phyloP scores from a whole-genome alignment of 2,329 filamentous ascomycete genomes.

The Aspergillus uvarum region DNA sequence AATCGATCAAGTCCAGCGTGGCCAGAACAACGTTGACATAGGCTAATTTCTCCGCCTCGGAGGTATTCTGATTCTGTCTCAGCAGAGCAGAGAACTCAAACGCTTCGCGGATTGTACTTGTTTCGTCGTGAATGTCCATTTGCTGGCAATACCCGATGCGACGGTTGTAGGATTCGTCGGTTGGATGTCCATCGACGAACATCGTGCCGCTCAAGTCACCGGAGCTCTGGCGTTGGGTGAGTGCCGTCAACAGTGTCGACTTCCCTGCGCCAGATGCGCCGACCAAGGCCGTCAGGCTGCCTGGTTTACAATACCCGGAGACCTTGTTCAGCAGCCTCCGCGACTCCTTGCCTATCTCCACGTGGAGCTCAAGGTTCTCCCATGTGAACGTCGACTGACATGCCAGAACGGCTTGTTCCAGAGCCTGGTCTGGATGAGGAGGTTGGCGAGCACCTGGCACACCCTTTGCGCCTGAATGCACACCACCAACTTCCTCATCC shows the following conservation, averaged over 20 bases:
- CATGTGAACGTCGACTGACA: constrained; percentile 66
- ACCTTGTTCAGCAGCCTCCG: constrained; percentile 63
- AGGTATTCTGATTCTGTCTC: constrained; percentile 52
- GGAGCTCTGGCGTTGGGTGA: constrained; percentile 66
- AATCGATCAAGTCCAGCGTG: constrained; percentile 58
- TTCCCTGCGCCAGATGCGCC: constrained; percentile 76
- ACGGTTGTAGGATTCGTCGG: constrained; percentile 61
- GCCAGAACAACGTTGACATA: constrained; percentile 64
- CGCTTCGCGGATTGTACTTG: constrained; percentile 64
- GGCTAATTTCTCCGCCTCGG: constrained; percentile 57
- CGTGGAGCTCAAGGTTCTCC: constrained; percentile 64
- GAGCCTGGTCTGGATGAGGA: constrained; percentile 22
- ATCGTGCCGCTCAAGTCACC: constrained; percentile 62
- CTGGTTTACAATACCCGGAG: constrained; percentile 72
- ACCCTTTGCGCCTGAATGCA: constrained; percentile 19
- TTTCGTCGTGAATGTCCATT: constrained; percentile 66
- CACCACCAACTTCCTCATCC: constrained; percentile 31
- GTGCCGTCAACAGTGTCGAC: constrained; percentile 63
- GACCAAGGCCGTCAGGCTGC: constrained; percentile 73
- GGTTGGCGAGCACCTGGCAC: constrained; percentile 10
- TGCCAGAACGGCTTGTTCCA: constrained; percentile 42
- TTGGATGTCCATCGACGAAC: constrained; percentile 60
- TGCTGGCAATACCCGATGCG: constrained; percentile 69
- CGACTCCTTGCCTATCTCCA: constrained; percentile 60
- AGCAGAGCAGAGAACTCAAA: constrained; percentile 64